Base-by-base conservation (phyloP, 805 yeast genomes). In the Kluyveromyces nonfermentans region DNA sequence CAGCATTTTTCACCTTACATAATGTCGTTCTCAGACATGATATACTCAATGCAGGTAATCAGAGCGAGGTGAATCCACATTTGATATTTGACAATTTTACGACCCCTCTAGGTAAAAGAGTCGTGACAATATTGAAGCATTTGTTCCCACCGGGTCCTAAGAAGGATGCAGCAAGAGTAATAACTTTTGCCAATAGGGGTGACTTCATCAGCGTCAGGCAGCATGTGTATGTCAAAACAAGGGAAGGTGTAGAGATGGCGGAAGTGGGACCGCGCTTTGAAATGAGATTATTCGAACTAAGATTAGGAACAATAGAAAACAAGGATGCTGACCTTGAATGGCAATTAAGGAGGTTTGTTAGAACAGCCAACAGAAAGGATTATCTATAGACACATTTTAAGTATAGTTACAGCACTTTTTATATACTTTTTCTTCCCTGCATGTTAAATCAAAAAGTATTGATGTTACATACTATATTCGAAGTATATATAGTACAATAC, bases 201-300 rank as follows among this genome's bases (percentile, higher is more conserved):
- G 99, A 93, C 66, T 93, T 79, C 59, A 90, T 93, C 48, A 78
- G 88, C 48, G 97, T 93, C 5, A 77, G 99, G 64, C 98, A 93
- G 59, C 99, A 93, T 60, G 83, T 93, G 1, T 93, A 85, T 61
- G 96, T 88, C 5, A 82, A 78, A 59, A 87, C 96, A 0, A 81
- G 82, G 53, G 96, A 88, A 49, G 74, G 79, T 31, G 96, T 88
- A 1, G 97, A 93, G 62, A 66, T 93, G 45, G 89, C 96, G 46
- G 99, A 93, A 62, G 84, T 93, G 32, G 99, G 99, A 0, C 99
- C 99, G n/a, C 72, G 99, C 50, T 93, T 93, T 56, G 98, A 93
- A 65, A 89, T 93, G 97, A 77, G 88, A 60, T 68, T 93, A 51
- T 93, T 79, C 62, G 97, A 90, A 63, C 68, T 93, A 51, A 76